Base-by-base conservation (phyloP, 305 asterid species). In the Rubia occidens region DNA sequence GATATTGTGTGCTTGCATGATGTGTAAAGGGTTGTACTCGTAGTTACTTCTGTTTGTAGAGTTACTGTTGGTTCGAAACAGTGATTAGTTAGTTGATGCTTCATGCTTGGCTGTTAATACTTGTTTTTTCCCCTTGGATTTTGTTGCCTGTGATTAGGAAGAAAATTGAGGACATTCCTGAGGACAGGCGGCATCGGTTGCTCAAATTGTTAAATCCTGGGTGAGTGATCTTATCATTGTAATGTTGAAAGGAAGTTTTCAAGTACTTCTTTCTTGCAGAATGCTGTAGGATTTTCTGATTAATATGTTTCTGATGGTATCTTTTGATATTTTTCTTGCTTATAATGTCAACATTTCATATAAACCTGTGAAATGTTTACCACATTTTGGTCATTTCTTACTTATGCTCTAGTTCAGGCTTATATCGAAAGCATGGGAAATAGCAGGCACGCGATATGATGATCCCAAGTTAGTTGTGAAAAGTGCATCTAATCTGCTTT, bases 141-240 rank as follows among this genome's bases (percentile, higher is more conserved):
- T 11, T 53, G 35, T 45, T 64, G 55, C 49, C 54, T 80, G 35
- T 72, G 72, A 42, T 73, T 83, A 90, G 97, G 97, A 88, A 90
- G 82, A 90, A 90, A 71, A 85, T 90, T 68, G 92, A 82, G 74
- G 91, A 86, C 75, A 85, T 90, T 60, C 95, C 97, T 0, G 90
- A 79, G 76, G 84, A 87, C 74, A 87, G 97, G 81, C 82, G 92
- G 70, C 85, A 83, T 71, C 78, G 85, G 47, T 84, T 90, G 74
- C 78, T 88, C 58, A 65, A 83, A 65, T 73, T 85, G 78, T 81
- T 90, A 35, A 79, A 78, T 39, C 85, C 95, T 74, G 85, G 95
- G 97, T 87, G 66, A 13, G 3, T 15, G 2, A 15, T 60, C 8
- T 45, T 66, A 6, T 24, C 8, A 13, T 45, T 40, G 21, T 64